A percentile compares a stretch with the other conserved stretches of the same genome.
Conservation (phyloP, 306 rosid species). For the Quercus agrifolia region DNA sequence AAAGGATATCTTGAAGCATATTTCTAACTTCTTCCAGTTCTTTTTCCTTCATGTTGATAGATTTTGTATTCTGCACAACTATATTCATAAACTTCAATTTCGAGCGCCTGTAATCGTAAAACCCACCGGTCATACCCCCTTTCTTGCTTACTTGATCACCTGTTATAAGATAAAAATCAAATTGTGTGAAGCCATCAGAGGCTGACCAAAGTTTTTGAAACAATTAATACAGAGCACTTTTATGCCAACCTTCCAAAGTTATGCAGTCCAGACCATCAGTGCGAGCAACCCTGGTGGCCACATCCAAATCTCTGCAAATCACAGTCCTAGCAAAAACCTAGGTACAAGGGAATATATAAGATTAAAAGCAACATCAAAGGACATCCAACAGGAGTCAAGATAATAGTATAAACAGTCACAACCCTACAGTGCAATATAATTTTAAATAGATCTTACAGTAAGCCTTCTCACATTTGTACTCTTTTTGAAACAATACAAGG, state of each 20-base stretch:
- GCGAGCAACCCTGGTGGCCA: conserved; percentile 92
- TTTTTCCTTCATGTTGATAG: conserved; percentile 48
- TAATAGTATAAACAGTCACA: not conserved
- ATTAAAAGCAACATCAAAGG: conserved; percentile 20
- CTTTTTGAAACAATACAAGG: not conserved
- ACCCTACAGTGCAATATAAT: not conserved
- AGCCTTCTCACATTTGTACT: not conserved
- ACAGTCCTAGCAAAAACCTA: conserved; percentile 97
- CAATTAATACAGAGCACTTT: conserved; percentile 13
- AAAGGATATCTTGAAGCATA: conserved; percentile 89
- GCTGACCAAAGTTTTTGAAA: conserved; percentile 5
- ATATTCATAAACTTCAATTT: conserved; percentile 81
- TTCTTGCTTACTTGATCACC: conserved; percentile 99
- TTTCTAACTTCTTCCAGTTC: conserved; percentile 63
- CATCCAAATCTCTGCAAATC: conserved; percentile 88
- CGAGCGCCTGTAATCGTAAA: conserved; percentile 91
- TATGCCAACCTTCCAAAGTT: conserved; percentile 78
- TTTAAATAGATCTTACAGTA: not conserved
- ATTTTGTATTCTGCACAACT: conserved; percentile 50
- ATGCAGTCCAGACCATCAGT: conserved; percentile 88
- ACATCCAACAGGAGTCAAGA: conserved; percentile 9
- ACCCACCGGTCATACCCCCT: conserved; percentile 99
- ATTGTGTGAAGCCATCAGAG: conserved; percentile 30
- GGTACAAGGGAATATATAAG: not conserved
- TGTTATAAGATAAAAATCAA: conserved; percentile 26